Conservation (phyloP, 768 basidiomycete species). For the Pleurotus platypus region DNA sequence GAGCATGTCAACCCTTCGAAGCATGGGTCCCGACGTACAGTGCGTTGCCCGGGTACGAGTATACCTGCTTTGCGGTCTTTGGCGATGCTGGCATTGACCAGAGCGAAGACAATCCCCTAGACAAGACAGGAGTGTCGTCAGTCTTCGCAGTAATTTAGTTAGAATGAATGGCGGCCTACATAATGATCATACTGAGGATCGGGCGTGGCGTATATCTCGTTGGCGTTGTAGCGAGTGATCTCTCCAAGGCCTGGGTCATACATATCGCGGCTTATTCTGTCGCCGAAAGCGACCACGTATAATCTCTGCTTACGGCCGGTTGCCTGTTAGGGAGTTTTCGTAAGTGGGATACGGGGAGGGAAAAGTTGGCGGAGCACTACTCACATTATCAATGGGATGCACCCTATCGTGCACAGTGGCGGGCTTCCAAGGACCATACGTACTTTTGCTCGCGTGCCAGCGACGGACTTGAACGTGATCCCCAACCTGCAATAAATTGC, state of each 20-base stretch:
- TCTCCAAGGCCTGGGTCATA: slow-evolving; percentile 1
- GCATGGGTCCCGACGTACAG: not conserved
- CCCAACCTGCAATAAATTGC: not conserved
- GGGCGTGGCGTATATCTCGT: not conserved
- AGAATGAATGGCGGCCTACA: not conserved
- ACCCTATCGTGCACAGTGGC: not conserved
- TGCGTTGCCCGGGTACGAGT: not conserved
- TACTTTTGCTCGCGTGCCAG: not conserved
- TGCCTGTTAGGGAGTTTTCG: not conserved
- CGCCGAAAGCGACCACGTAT: not conserved
- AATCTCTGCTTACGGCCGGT: not conserved
- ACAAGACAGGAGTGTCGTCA: not conserved
- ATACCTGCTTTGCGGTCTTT: not conserved
- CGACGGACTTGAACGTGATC: slow-evolving; percentile 3
- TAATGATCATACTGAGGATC: not conserved
- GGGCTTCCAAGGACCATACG: not conserved
- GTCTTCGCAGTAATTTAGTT: not conserved
- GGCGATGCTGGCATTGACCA: not conserved
- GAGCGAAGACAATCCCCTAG: not conserved
- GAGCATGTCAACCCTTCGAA: not conserved
- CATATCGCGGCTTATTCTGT: not conserved
- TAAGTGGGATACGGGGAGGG: too few relatives aligned
- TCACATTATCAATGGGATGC: not conserved
- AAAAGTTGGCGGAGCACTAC: not conserved
- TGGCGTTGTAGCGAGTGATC: not conserved